Percentiles rank a stretch among this genome's conserved stretches.
Evolutionary conservation across 2,329 filamentous ascomycete genomes (phyloP).

Genomic region (Truncatella angustata): DNA sequence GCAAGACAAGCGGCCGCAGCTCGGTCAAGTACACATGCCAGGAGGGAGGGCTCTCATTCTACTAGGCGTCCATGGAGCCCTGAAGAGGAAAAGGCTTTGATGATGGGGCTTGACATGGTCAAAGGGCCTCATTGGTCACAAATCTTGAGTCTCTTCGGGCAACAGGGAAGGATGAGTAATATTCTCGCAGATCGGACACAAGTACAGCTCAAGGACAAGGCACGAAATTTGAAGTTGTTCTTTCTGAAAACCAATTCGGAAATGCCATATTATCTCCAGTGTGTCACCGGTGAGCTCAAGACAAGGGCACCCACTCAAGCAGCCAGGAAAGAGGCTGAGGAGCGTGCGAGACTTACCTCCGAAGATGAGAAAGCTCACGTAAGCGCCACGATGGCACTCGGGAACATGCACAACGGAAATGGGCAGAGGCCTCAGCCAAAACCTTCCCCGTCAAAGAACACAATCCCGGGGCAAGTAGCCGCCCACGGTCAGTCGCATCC

Average conservation of each 20-base stretch:
- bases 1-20: conserved; percentile 58
- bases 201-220: conserved; percentile 91
- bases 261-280: conserved; percentile 83
- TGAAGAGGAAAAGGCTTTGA: conserved; percentile 85
- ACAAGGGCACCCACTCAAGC: conserved; percentile 76
- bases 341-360: conserved; percentile 56
- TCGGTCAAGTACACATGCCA: conserved; percentile 53
- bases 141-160: conserved; percentile 80
- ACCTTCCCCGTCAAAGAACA: conserved; percentile 14
- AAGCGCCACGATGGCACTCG: conserved; percentile 59
- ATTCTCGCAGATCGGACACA: conserved; percentile 86
- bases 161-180: conserved; percentile 75
- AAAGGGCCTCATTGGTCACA: conserved; percentile 93
- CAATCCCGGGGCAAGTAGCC: conserved; percentile 18
- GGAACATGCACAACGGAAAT: conserved; percentile 47
- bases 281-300: conserved; percentile 86
- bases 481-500: conserved; percentile 20
- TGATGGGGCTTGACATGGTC: conserved; percentile 84
- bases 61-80: conserved; percentile 80
- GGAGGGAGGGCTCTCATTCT: conserved; percentile 57
- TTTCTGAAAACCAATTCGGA: conserved; percentile 90
- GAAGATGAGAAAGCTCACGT: conserved; percentile 59
- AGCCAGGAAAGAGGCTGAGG: conserved; percentile 66
- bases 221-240: conserved; percentile 84
- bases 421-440: conserved; percentile 19